Evolutionary conservation across 140 eudicot species (phyloP), one percentile per base, ranked within the genome.

Genomic region (Cichorium intybus): DNA sequence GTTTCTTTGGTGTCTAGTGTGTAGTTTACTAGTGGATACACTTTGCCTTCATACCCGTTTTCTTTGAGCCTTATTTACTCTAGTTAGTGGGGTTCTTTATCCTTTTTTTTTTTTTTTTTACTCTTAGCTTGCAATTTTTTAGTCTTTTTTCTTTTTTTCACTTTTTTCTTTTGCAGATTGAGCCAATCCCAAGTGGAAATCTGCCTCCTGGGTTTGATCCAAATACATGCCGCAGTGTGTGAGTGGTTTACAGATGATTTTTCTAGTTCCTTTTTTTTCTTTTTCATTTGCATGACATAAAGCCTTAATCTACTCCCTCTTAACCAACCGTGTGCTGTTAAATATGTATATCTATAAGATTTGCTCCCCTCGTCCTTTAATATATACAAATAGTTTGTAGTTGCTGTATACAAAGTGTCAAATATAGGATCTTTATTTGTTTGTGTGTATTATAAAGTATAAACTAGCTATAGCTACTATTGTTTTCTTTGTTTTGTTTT

Each of bases 191-290:
- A 80, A 92, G 96, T 85, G 98, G 98, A 81, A 92, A 92, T 92
- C 81, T 92, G 89, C 96, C 98, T 85, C 98, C 98, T 79, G 95
- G 96, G 58, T 88, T 92, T 88, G 98, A 92, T 85, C 89, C 98
- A 81, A 92, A 81, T 83, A 80, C 96, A 70, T 92, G 96, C 88
- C 96, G 96, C 87, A 88, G 98, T 79, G 98, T 92, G 98, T 88
- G 96, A 92, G 98, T 88, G 79, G 74, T 74, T 76, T 78, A 63
- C 81, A 57, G 80, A 70, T 62, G 66, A 4, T 67, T 80, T 66
- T 79, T 45, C 51, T 41, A 58, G 54, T 47, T 52, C 18, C 48
- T 24, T 59, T 75, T 60, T 16, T 59, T 75, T 60, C 45, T 24
- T 45, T 64, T 47, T 62, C 56, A 23, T 63, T 69, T 57, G 73